Conservation (phyloP, 257 asterid species). For the Solanum medicagineum region DNA sequence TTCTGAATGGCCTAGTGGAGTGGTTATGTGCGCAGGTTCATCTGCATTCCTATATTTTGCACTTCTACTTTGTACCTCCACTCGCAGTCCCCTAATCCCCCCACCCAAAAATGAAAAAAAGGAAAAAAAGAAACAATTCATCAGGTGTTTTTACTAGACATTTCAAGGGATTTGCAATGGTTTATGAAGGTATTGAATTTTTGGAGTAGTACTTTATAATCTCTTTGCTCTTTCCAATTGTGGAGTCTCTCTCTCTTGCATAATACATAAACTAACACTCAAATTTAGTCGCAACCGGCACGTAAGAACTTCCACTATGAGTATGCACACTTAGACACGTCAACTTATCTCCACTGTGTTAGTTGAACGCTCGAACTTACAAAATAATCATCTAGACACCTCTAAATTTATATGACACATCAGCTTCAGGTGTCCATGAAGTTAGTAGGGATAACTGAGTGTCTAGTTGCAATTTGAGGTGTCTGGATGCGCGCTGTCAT, state of each 20-base stretch:
- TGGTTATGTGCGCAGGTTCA: slow-evolving; percentile 87
- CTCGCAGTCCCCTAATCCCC: background rate
- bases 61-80: background rate
- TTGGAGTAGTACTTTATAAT: background rate
- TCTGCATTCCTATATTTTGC: background rate
- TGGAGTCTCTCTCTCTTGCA: background rate
- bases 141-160: background rate
- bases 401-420: background rate
- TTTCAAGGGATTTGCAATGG: background rate
- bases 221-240: background rate
- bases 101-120: background rate
- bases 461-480: background rate
- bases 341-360: background rate
- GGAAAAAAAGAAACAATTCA: background rate
- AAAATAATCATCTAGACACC: background rate
- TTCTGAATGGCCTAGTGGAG: slow-evolving; percentile 69
- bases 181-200: background rate
- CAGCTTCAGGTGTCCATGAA: background rate
- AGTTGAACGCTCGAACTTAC: background rate
- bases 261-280: background rate
- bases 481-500: background rate
- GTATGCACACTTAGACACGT: background rate
- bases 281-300: background rate
- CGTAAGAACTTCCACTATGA: background rate
- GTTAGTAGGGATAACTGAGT: background rate